Evolutionary conservation across 768 basidiomycete genomes (phyloP).

Genomic region (Podaxis sp.): DNA sequence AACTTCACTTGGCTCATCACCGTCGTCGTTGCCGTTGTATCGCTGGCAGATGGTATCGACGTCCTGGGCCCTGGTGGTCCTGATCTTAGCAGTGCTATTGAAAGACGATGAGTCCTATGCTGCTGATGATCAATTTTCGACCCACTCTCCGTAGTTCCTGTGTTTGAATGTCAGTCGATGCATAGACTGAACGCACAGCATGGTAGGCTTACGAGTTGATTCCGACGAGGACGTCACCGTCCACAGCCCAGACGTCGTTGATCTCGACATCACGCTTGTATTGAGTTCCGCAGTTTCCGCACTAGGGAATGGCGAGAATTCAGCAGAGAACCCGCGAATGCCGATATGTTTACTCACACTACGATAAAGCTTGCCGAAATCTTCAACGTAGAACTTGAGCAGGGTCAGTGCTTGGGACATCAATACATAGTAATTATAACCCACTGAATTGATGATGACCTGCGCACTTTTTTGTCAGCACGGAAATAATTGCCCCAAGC

Average conservation of each 20-base stretch:
- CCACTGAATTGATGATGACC: conserved; percentile 37
- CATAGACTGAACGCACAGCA: neutral
- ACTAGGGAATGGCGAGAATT: conserved; percentile 18
- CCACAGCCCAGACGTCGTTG: conserved; percentile 33
- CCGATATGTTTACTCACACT: conserved; percentile 11
- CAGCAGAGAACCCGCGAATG: conserved; percentile 10
- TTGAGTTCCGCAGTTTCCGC: conserved; percentile 32
- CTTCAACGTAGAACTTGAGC: conserved; percentile 36
- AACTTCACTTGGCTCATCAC: conserved; percentile 27
- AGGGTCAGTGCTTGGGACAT: neutral
- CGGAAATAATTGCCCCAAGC: neutral
- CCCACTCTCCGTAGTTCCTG: conserved; percentile 38
- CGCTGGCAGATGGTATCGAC: conserved; percentile 32
- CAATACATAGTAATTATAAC: conserved; percentile 2
- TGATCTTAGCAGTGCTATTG: conserved; percentile 29
- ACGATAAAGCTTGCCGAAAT: conserved; percentile 39
- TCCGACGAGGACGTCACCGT: conserved; percentile 27
- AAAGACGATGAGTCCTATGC: neutral
- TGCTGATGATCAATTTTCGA: neutral
- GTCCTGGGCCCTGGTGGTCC: conserved; percentile 27
- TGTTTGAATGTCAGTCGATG: neutral
- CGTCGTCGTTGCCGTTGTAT: conserved; percentile 29
- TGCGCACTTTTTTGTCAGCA: neutral
- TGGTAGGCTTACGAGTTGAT: conserved; percentile 29
- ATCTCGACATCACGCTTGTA: conserved; percentile 27